Evolutionary conservation across 805 yeast genomes (phyloP), one percentile per base, ranked within the genome.

Genomic region (Yamadazyma sp.): DNA sequence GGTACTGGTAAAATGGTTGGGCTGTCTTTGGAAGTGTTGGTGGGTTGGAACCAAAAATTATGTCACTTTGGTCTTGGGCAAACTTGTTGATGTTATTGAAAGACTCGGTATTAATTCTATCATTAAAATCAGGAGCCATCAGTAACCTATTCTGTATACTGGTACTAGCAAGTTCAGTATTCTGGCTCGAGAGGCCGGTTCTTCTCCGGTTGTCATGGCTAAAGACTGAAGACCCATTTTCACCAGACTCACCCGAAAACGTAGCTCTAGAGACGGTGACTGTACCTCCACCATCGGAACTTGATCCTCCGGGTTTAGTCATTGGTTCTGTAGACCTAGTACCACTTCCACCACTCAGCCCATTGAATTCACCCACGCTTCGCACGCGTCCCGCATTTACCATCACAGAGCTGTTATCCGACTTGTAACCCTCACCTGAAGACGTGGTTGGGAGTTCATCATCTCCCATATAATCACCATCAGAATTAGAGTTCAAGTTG

Each of bases 1-100:
- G 61, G 32, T 56, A 55, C 41, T 52, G 52, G 27, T 47, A 55
- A 28, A 55, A 55, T n/a, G 47, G 49, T 28, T 45, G 43, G 18
- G 30, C 37, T n/a, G n/a, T n/a, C 10, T 17, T 28, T 13, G 28
- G 18, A 7, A 31, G 21, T 25, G 35, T 31, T 8, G 41, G 24
- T 9, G 12, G 24, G 6, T 22, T 35, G 3, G 20, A 36, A 12
- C 54, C 57, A 41, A 52, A 50, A 6, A 47, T 42, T 35, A 55
- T 41, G 23, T 38, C 38, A 21, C 54, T 44, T 43, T 52, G 55
- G 32, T 52, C 55, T 27, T 45, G 44, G 8, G 54, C 45, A 27
- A 45, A 51, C 21, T 33, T 39, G 26, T 40, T 46, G 33, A 41
- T 40, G 28, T 40, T 41, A 10, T 25, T 35, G 38, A 28, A 37